Base-by-base conservation (phyloP, 2,329 filamentous ascomycete genomes). In the Aspergillus proliferans region DNA sequence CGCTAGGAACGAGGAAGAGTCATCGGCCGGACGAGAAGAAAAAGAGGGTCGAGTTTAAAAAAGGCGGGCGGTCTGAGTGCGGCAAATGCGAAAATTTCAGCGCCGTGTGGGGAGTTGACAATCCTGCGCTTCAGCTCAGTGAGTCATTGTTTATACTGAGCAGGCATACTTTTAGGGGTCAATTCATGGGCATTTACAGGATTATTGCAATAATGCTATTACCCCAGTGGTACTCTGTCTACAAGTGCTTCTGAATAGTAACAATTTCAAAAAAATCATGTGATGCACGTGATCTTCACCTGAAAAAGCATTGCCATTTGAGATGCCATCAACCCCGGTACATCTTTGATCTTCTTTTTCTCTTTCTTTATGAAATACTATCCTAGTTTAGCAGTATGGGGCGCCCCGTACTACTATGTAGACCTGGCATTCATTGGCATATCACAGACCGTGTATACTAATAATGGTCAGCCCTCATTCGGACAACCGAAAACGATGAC, bases 71-170 rank as follows among this genome's bases (percentile, higher is more conserved):
- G 62, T 65, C 61, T 63, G 51, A 43, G 18, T 52, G 59, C 58
- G 61, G 61, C 61, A 60, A 63, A 57, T 58, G 58, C 51, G 52
- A 55, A 60, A 60, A 64, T 58, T 58, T 58, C 54, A 52, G 22
- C 47, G 43, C 45, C 50, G 42, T 58, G 55, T 59, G 57, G 57
- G 49, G 57, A 59, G 54, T 14, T 18, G 22, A 18, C 14, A 41
- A 21, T 19, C 21, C 26, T 30, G 26, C 26, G 26, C 26, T 30
- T 30, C 26, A 30, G 26, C 26, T 30, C 10, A 30, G 26, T 30
- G 26, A 30, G 26, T 30, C 26, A 30, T 30, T 22, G 22, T 22
- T 22, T 22, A 3, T 22, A 22, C 6, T 22, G 22, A 22, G 1
- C 5, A 22, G 22, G 4, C 6, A 22, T 22, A 6, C 6, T 22